A percentile compares a stretch with the other conserved stretches of the same genome.
Evolutionary conservation across 768 basidiomycete genomes (phyloP).

Genomic region (Podaxis sp.): DNA sequence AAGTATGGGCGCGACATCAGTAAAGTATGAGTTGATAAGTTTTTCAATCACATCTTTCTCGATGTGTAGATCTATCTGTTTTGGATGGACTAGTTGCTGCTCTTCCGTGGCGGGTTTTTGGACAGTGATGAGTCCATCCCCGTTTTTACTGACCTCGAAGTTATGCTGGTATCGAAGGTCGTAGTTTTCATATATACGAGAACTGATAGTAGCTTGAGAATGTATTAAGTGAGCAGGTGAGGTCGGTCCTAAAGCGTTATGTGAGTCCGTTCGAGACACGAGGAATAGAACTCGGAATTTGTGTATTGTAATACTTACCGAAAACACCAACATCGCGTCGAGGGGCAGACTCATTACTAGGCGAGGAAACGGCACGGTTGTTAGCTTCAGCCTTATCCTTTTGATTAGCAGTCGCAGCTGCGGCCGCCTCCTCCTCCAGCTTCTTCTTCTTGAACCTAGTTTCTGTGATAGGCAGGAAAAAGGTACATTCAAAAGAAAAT

Average conservation of each 20-base stretch:
- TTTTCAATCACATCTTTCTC: conserved; percentile 78
- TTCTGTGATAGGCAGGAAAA: conserved; percentile 97
- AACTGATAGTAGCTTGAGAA: conserved; percentile 83
- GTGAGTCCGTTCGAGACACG: conserved; percentile 39
- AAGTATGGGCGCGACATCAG: conserved; percentile 83
- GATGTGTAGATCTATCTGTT: conserved; percentile 68
- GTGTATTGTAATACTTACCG: conserved; percentile 40
- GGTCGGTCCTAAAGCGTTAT: conserved; percentile 73
- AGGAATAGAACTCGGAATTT: conserved; percentile 16
- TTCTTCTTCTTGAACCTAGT: conserved; percentile 99
- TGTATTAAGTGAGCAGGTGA: conserved; percentile 85
- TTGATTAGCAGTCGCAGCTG: conserved; percentile 23
- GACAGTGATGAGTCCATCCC: conserved; percentile 87
- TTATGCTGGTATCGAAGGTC: conserved; percentile 87
- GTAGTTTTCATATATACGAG: conserved; percentile 82
- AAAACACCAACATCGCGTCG: conserved; percentile 63
- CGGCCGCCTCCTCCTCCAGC: conserved; percentile 61
- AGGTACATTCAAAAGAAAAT: conserved; percentile 92
- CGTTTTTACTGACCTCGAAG: conserved; percentile 80
- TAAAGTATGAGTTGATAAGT: conserved; percentile 90
- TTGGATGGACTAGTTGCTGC: conserved; percentile 51
- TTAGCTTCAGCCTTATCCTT: conserved; percentile 33
- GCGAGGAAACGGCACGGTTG: conserved; percentile 21
- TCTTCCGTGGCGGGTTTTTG: conserved; percentile 63
- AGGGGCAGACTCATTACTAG: conserved; percentile 44